Evolutionary conservation across 192 early-diverging fungal species (phyloP).

Genomic region (Podila minutissima): DNA sequence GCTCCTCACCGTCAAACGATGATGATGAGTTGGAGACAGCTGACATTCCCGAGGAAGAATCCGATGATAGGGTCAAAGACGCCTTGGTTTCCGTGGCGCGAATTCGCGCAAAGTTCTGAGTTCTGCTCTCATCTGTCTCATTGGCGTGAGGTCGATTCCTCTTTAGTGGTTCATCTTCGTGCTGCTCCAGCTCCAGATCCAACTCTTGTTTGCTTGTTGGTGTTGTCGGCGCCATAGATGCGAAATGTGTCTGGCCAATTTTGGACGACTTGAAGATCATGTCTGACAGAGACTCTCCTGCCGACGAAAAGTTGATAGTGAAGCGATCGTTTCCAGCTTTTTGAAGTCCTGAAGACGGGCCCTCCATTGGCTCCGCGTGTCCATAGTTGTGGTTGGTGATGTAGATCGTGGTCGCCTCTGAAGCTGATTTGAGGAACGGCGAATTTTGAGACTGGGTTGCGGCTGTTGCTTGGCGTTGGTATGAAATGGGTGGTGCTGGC

Average conservation of each 20-base stretch:
- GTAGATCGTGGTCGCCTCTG: slow-evolving; percentile 22
- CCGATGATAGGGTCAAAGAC: slow-evolving; percentile 32
- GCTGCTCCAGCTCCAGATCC: not conserved
- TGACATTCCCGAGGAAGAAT: slow-evolving; percentile 29
- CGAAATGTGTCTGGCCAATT: not conserved
- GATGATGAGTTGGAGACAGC: slow-evolving; percentile 2
- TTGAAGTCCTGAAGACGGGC: not conserved
- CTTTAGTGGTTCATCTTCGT: not conserved
- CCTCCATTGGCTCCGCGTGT: not conserved
- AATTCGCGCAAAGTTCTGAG: slow-evolving; percentile 24
- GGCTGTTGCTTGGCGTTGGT: not conserved
- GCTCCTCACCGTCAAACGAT: not conserved
- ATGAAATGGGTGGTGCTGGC: not conserved
- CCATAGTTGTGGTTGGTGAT: slow-evolving; percentile 21
- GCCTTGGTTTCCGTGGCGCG: slow-evolving; percentile 26
- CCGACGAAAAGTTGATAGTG: slow-evolving; percentile 11
- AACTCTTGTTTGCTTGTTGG: no score
- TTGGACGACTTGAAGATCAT: slow-evolving; percentile 26
- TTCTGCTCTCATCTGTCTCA: not conserved
- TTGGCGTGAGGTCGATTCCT: no score
- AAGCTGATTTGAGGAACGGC: not conserved
- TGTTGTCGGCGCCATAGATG: not conserved
- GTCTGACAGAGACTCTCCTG: slow-evolving; percentile 27
- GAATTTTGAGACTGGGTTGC: not conserved
- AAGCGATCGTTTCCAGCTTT: not conserved